Base-by-base conservation (phyloP, 805 yeast species). In the Barnettozyma pratensis region DNA sequence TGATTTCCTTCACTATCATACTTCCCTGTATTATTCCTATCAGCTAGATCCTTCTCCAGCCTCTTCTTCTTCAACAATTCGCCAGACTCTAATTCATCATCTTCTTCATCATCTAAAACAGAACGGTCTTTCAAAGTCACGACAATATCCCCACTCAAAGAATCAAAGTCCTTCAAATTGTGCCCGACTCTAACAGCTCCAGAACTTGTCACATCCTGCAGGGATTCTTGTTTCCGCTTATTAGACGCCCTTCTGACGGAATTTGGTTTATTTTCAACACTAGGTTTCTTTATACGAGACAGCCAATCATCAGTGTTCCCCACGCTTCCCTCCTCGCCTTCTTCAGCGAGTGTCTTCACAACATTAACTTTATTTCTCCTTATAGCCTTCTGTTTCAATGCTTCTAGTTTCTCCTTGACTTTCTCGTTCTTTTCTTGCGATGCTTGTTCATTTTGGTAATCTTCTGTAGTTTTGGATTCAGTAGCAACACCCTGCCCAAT, bases 101-200 rank as follows among this genome's bases (percentile, higher is more conserved):
- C 59, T 41, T 61, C 60, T 5, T 55, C 55, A 5, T 57, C 63
- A 27, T 55, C 60, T 28, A 49, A 25, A 3, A 60, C 46, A 1
- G 54, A 46, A 6, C 49, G 45, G 19, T 61, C 64, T 30, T 59
- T 60, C 32, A 61, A 39, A 1, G 65, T 61, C 8, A 61, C 39
- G 5, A 60, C 49, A 3, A 57, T 45, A 37, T 52, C 58, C 5
- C 41, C 45, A 10, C 46, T 48, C 6, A 49, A 3, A 0, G 44
- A 28, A 3, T 39, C 42, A 5, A 61, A 27, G 26, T 57, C 62
- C 3, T 37, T 26, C 4, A 56, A 27, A 14, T 42, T 46, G 47
- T 61, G 65, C 3, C 51, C 39, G 11, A 61, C 60, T 41, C 48
- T 55, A 2, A 59, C 19, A 19, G 19, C 19, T 19, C 19, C 19